phyloP scores from a whole-genome alignment of 1,284 basidiomycete genomes.

The Kwoniella shivajii region DNA sequence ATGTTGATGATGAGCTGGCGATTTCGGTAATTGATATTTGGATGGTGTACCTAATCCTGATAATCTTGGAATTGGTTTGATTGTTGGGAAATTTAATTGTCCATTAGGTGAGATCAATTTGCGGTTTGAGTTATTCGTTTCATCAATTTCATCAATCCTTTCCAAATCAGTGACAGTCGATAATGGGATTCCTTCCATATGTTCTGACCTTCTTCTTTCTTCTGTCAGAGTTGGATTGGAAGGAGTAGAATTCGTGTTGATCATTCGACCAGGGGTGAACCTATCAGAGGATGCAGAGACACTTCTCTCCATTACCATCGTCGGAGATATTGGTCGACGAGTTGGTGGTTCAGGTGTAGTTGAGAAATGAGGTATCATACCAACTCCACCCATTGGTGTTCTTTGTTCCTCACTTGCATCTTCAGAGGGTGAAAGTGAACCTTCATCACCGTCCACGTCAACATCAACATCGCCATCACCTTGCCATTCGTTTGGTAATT shows the following conservation, averaged over 20 bases:
- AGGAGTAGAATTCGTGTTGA: not conserved
- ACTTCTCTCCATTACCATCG: constrained; percentile 12
- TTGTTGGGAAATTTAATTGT: constrained; percentile 9
- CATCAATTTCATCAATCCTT: constrained; percentile 20
- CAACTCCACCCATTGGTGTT: constrained; percentile 2
- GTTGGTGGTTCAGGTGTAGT: constrained; percentile 21
- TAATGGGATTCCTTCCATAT: constrained; percentile 4
- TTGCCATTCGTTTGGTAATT: constrained; percentile 17
- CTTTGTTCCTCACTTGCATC: not conserved
- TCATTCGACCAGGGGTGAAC: constrained; percentile 13
- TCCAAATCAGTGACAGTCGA: constrained; percentile 17
- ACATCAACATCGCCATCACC: not conserved
- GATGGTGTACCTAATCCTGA: constrained; percentile 5
- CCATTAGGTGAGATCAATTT: constrained; percentile 3
- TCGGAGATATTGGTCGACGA: constrained; percentile 8
- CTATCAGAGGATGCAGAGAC: constrained; percentile 10
- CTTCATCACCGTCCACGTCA: not conserved
- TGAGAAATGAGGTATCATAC: constrained; percentile 15
- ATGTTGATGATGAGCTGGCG: no score
- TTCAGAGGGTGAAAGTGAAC: no score
- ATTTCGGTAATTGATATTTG: no score
- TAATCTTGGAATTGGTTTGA: constrained; percentile 7
- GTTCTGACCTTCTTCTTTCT: not conserved
- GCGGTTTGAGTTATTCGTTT: not conserved
- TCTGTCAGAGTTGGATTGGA: not conserved